phyloP scores from a whole-genome alignment of 2,329 filamentous ascomycete species.

The Ceratocystis alfenasii region DNA sequence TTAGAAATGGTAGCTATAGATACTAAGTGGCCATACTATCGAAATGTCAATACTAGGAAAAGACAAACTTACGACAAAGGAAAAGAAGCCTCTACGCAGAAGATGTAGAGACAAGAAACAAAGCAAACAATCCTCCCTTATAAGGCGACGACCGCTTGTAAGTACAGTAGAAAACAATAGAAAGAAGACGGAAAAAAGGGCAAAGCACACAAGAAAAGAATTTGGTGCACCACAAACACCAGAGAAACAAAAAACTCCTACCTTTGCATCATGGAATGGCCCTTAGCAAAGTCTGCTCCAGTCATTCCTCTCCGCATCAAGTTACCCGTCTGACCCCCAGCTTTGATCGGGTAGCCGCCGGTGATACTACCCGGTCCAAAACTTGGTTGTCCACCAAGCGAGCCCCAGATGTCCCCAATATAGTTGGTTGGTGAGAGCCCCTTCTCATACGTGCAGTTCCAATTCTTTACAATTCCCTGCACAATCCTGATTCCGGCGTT shows the following conservation, averaged over 20 bases:
- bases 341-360: conserved; percentile 28
- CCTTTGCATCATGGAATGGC: background rate
- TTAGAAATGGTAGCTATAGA: background rate
- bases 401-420: conserved; percentile 59
- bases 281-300: conserved; percentile 1
- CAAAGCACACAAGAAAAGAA: background rate
- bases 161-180: background rate
- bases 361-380: conserved; percentile 47
- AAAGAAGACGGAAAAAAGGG: background rate
- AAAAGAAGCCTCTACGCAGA: background rate
- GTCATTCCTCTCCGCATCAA: conserved; percentile 14
- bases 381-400: conserved; percentile 51
- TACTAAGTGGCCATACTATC: background rate
- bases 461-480: conserved; percentile 48
- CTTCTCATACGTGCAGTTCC: conserved; percentile 45
- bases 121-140: conserved; percentile 4
- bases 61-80: background rate
- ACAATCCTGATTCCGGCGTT: conserved; percentile 53
- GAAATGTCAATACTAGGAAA: background rate
- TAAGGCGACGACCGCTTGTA: background rate
- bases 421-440: conserved; percentile 53
- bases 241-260: background rate
- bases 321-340: conserved; percentile 20
- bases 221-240: too few relatives aligned
- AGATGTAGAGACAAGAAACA: conserved; percentile 10